A percentile compares a stretch with the other conserved stretches of the same genome.
phyloP scores from a whole-genome alignment of 73 alveolate species.

The Paramecium octaurelia region DNA sequence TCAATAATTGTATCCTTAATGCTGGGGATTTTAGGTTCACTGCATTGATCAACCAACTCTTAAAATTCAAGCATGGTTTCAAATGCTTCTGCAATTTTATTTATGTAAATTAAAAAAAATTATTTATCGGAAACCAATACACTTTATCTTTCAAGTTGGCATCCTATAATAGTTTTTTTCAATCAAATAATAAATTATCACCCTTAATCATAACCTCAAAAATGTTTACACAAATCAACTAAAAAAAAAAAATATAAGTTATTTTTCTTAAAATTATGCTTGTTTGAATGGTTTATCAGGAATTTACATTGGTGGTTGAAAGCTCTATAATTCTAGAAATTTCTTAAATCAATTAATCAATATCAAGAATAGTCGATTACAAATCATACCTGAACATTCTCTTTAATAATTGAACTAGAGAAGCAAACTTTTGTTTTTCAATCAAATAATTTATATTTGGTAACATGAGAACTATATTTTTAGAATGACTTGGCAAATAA shows the following conservation, averaged over 20 bases:
- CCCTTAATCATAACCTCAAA: neutral
- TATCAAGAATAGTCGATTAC: neutral
- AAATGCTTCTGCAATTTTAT: neutral
- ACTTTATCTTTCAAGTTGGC: neutral
- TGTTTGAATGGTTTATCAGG: neutral
- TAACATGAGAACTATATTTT: neutral
- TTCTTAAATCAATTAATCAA: neutral
- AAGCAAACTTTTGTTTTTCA: neutral
- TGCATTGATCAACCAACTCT: neutral
- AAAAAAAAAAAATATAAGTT: neutral
- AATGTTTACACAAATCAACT: neutral
- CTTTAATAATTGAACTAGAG: neutral
- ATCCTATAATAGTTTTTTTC: neutral
- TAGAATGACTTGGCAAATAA: neutral
- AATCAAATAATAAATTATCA: neutral
- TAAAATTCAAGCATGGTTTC: neutral
- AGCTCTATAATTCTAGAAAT: neutral
- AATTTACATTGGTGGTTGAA: neutral
- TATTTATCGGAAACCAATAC: neutral
- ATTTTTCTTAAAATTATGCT: neutral
- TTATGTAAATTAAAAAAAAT: neutral
- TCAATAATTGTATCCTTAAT: neutral
- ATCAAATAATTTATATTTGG: slow-evolving; percentile 4
- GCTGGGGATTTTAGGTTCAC: neutral
- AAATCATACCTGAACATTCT: slow-evolving; percentile 20